Evolutionary conservation across 495 filamentous ascomycete genomes (phyloP), one percentile per base, ranked within the genome.

Genomic region (Aspergillus cavernicola): DNA sequence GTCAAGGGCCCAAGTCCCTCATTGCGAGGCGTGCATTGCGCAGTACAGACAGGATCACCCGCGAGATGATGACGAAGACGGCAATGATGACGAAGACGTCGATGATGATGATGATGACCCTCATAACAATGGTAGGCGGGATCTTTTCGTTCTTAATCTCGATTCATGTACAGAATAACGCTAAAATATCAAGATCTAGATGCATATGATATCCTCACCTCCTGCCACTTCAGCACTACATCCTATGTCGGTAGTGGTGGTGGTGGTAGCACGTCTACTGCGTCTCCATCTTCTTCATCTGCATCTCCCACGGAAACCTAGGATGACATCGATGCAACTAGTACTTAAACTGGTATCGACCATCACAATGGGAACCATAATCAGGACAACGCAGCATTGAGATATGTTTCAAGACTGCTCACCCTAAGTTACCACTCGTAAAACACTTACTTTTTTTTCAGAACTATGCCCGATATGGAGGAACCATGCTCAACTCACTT

Each of bases 1-100:
- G 24, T 64, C 64, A 10, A 47, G 58, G 12, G 63, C 48, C 7
- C 57, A 62, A 12, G 52, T 72, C 19, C 67, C 69, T 8, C 61
- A 65, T 31, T 72, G 69, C 44, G 66, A 67, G n/a, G 69, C 67
- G 28, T 72, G 69, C 19, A 72, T 72, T 16, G 56, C 64, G 23
- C 58, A 69, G 29, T 63, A 65, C 56, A 55, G 57, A 4, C 47
- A 29, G 22, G 50, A 51, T 8, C 31, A 63, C 29, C 35, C 43
- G n/a, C 40, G 50, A 18, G 23, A 52, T 15, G 54, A 60, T 33
- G 31, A 57, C 37, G 18, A 52, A 12, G 56, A 59, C 26, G 31
- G 50, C 44, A 11, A 59, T 6, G 39, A 64, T 26, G 7, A 60
- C 6, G 56, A 62, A n/a, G 23, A 60, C 18, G 55, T 58, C 12